Base-by-base conservation (phyloP, 2,329 filamentous ascomycete species). In the Ophiostoma ips region DNA sequence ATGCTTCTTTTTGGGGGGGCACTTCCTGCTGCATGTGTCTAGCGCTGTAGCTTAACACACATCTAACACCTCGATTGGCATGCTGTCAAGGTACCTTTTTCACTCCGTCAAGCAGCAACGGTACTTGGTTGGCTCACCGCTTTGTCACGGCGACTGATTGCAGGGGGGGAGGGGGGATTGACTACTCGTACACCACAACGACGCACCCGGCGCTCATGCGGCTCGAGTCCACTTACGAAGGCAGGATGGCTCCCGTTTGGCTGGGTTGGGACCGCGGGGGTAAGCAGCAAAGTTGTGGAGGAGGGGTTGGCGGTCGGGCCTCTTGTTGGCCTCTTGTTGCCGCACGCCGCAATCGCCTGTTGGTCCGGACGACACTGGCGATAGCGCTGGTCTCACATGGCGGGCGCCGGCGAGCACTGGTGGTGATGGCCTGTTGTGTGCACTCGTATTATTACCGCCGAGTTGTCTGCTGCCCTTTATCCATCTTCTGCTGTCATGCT, bases 241-340 rank as follows among this genome's bases (percentile, higher is more conserved):
- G 19, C 48, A 52, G 54, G 54, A 37, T 50, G 50, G 18, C 21
- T 50, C 50, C 54, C 54, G 53, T 53, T 47, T 55, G 54, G 54
- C 48, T 49, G 49, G 54, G 18, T 46, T 53, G 50, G 54, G 35
- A 53, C 44, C 49, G 50, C 47, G 44, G 54, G 54, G 49, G 48
- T 15, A 11, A 36, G 34, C n/a, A 46, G 16, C 46, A 35, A 34
- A 45, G n/a, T 41, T 16, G 43, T 52, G 50, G 48, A 52, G 50
- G 47, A 46, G 46, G 45, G 38, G 41, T 19, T 18, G 24, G 37
- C 37, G 18, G 19, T 40, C 50, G 36, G 28, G 15, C 18, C 18
- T 49, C n/a, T n/a, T n/a, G n/a, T n/a, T n/a, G n/a, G n/a, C n/a
- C n/a, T n/a, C n/a, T n/a, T n/a, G n/a, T n/a, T n/a, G n/a, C n/a